These are phyloP conservation scores for Tetramitus jugosus DNA, from an alignment of 208 protist genomes.

Conservation along the genomic window DNA sequence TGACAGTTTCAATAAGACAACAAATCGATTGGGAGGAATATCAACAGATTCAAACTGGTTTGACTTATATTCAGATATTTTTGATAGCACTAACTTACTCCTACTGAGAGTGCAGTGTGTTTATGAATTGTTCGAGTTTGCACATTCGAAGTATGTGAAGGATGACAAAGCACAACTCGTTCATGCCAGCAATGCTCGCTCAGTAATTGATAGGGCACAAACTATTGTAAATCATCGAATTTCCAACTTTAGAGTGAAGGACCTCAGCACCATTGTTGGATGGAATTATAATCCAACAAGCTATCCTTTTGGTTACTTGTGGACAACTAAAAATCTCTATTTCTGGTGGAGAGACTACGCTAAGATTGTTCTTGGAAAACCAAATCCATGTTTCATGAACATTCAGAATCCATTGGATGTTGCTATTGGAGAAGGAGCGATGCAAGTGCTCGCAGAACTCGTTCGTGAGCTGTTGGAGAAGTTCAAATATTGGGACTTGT, in stretches of 20 bases:
- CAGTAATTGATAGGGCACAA: neutral
- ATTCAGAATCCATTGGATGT: neutral
- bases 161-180: too few relatives aligned
- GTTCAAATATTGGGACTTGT: neutral
- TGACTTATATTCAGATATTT: too few relatives aligned
- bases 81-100: neutral
- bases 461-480: neutral
- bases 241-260: too few relatives aligned
- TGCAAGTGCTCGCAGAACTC: neutral
- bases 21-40: too few relatives aligned
- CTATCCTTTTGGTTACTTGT: conserved; percentile 19
- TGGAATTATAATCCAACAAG: conserved; percentile 16
- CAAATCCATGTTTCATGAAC: conserved; percentile 25
- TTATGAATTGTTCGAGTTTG: neutral
- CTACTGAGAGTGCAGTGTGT: neutral
- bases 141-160: too few relatives aligned
- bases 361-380: neutral
- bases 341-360: conserved; percentile 24
- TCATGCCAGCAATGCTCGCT: neutral
- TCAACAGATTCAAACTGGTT: neutral
- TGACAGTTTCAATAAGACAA: neutral
- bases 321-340: neutral
- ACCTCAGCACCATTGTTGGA: too few relatives aligned
- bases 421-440: neutral
- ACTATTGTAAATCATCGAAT: neutral